phyloP scores from a whole-genome alignment of 2,329 filamentous ascomycete species.

The Triangularia setosa region DNA sequence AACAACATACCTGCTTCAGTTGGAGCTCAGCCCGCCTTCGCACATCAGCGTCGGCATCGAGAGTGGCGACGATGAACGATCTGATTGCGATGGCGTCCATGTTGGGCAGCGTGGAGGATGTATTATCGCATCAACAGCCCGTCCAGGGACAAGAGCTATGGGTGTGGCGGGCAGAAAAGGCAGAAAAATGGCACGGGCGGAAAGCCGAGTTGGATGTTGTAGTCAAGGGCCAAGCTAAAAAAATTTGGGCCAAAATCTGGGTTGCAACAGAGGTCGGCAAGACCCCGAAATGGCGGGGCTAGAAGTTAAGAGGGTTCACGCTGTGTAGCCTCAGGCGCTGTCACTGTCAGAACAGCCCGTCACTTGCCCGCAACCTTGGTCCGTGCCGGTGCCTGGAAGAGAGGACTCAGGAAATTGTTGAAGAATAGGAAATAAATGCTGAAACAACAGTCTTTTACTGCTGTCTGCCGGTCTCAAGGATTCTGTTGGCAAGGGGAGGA shows the following conservation, averaged over 20 bases:
- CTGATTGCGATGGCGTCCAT: constrained; percentile 76
- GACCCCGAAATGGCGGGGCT: constrained; percentile 27
- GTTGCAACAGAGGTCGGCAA: constrained; percentile 18
- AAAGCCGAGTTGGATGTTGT: constrained; percentile 21
- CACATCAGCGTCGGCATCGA: constrained; percentile 69
- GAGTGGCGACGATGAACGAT: constrained; percentile 72
- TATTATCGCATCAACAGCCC: constrained; percentile 25
- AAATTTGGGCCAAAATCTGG: constrained; percentile 29
- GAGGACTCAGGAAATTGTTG: background rate
- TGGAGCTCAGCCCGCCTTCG: constrained; percentile 75
- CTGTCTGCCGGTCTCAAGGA: background rate
- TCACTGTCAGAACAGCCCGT: constrained; percentile 3
- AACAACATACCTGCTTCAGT: constrained; percentile 69
- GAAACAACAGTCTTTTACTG: background rate
- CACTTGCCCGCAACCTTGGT: background rate
- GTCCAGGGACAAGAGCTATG: constrained; percentile 13
- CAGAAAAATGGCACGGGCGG: constrained; percentile 8
- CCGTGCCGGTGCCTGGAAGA: background rate
- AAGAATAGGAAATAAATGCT: background rate
- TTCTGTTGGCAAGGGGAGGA: background rate
- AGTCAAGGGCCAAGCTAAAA: constrained; percentile 26
- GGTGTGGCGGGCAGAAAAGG: constrained; percentile 12
- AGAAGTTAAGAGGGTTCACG: constrained; percentile 14
- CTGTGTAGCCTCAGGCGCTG: constrained; percentile 17
- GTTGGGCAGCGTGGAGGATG: constrained; percentile 29